Percentiles rank a stretch among this genome's conserved stretches.
phyloP scores from a whole-genome alignment of 306 rosid genomes.

The Clitoria ternatea region DNA sequence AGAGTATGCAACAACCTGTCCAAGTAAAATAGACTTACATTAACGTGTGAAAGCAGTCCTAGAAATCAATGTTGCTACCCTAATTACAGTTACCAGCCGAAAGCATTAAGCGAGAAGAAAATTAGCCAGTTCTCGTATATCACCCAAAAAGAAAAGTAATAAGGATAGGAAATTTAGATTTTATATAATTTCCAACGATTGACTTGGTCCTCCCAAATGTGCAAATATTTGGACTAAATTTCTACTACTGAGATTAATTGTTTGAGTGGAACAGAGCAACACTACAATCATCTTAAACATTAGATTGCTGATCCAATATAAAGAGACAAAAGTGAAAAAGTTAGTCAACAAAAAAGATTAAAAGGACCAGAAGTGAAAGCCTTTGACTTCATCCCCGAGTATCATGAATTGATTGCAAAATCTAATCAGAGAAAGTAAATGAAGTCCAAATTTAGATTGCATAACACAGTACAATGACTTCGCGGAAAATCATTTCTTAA shows the following conservation, averaged over 20 bases:
- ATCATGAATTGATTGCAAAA: not conserved
- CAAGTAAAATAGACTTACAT: constrained; percentile 19
- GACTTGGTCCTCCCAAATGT: not conserved
- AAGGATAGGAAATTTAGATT: not conserved
- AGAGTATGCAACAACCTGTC: constrained; percentile 81
- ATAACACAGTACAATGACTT: not conserved
- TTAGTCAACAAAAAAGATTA: no score
- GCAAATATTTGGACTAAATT: not conserved
- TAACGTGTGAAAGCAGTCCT: constrained; percentile 11
- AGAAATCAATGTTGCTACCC: not conserved
- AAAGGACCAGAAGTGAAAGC: no score
- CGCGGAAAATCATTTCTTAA: not conserved
- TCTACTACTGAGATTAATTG: not conserved
- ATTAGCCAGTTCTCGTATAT: not conserved
- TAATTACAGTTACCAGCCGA: not conserved
- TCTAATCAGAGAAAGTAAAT: constrained; percentile 7
- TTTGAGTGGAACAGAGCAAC: constrained; percentile 13
- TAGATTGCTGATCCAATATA: not conserved
- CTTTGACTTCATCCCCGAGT: constrained; percentile 7
- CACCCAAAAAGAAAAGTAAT: not conserved
- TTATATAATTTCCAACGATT: not conserved
- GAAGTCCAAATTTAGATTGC: not conserved
- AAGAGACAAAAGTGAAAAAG: no score
- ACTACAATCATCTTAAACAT: not conserved
- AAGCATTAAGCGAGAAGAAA: not conserved